Conservation (phyloP, 352 stramenopile species). For the Peronospora farinosa region DNA sequence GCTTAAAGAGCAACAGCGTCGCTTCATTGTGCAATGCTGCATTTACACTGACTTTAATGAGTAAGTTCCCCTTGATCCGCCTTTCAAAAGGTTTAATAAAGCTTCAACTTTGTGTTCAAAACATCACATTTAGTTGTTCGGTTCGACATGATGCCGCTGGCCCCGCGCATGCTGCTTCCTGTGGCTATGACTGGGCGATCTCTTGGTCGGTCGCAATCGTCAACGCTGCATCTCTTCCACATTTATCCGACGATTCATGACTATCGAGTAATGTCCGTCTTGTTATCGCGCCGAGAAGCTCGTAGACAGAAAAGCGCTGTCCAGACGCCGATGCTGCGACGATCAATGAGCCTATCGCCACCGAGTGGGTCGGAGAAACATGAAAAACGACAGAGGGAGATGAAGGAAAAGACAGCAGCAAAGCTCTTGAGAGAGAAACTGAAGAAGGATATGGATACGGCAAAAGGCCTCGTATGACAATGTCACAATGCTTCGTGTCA, state of each 20-base stretch:
- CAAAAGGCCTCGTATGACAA: slow-evolving; percentile 34
- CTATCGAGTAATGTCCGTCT: slow-evolving; percentile 9
- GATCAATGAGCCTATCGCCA: slow-evolving; percentile 11
- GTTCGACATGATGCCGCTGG: background rate
- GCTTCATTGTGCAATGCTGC: too few relatives aligned
- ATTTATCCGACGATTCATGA: background rate
- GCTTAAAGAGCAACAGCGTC: too few relatives aligned
- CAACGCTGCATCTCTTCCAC: slow-evolving; percentile 3
- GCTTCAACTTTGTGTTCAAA: background rate
- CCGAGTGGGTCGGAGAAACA: slow-evolving; percentile 7
- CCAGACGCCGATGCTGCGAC: slow-evolving; percentile 2
- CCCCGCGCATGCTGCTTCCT: slow-evolving; percentile 9
- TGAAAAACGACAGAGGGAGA: slow-evolving; percentile 9
- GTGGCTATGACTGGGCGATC: slow-evolving; percentile 1
- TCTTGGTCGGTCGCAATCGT: slow-evolving; percentile 2
- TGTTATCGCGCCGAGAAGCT: slow-evolving; percentile 2
- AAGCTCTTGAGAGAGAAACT: slow-evolving; percentile 42
- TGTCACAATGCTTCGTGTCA: background rate
- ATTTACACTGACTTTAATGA: too few relatives aligned
- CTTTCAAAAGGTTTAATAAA: too few relatives aligned
- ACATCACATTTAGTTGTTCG: background rate
- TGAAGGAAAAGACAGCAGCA: slow-evolving; percentile 27
- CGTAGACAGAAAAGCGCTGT: background rate
- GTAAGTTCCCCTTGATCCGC: too few relatives aligned
- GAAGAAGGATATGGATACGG: slow-evolving; percentile 46